Percentiles rank a stretch among this genome's conserved stretches.
Conservation (phyloP, 768 basidiomycete genomes). For the Pleurotus djamor region DNA sequence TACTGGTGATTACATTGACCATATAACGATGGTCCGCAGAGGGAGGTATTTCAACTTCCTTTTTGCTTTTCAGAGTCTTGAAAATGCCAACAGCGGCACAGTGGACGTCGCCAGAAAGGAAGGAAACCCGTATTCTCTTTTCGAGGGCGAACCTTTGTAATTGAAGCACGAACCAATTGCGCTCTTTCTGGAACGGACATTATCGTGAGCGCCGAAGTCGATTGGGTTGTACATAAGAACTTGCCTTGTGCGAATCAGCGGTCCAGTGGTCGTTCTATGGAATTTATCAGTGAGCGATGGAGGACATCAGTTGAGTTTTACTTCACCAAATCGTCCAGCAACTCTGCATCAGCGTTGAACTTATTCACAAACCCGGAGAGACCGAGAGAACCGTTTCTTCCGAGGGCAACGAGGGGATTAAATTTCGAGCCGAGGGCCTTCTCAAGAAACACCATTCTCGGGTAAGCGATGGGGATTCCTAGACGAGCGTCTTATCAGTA, state of each 20-base stretch:
- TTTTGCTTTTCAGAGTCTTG: conserved; percentile 61
- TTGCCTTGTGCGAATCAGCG: conserved; percentile 72
- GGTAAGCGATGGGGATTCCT: conserved; percentile 88
- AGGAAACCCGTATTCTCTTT: conserved; percentile 72
- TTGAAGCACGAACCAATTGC: conserved; percentile 84
- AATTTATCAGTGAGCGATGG: not conserved
- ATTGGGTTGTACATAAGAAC: not conserved
- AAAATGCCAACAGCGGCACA: conserved; percentile 81
- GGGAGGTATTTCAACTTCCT: conserved; percentile 46
- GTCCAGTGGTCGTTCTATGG: conserved; percentile 91
- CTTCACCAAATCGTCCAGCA: conserved; percentile 84
- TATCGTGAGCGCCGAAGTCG: not conserved
- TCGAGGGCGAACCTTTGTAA: conserved; percentile 69
- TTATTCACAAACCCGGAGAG: conserved; percentile 83
- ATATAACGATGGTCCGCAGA: conserved; percentile 79
- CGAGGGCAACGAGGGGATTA: conserved; percentile 82
- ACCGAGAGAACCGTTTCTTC: conserved; percentile 63
- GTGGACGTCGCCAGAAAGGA: conserved; percentile 93
- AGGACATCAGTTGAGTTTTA: conserved; percentile 11
- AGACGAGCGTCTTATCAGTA: not conserved
- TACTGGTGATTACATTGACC: conserved; percentile 84
- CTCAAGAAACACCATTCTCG: conserved; percentile 90
- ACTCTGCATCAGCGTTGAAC: conserved; percentile 89
- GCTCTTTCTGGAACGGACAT: conserved; percentile 60
- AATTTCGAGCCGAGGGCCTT: conserved; percentile 73